phyloP scores from a whole-genome alignment of 352 stramenopile genomes.

The Globisporangium middletonii region DNA sequence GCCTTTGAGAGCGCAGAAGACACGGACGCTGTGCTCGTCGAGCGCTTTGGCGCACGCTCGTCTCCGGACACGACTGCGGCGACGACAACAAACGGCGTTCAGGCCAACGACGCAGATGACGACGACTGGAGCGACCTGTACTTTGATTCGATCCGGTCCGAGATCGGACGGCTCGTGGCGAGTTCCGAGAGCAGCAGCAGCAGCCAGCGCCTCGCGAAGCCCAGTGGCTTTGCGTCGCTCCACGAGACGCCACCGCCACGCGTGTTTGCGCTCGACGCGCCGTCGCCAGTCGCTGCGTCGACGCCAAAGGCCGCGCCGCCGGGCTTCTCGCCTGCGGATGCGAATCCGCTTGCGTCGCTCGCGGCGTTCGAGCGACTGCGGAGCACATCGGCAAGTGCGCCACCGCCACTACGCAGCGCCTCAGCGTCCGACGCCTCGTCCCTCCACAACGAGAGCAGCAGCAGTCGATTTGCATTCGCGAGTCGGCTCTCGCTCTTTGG shows the following conservation, averaged over 20 bases:
- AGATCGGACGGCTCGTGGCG: slow-evolving; percentile 14
- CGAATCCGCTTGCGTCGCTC: slow-evolving; percentile 37
- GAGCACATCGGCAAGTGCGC: background rate
- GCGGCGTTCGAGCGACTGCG: slow-evolving; percentile 44
- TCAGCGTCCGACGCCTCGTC: background rate
- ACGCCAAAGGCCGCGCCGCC: slow-evolving; percentile 29
- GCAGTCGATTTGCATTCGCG: slow-evolving; percentile 22
- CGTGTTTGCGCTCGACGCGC: background rate
- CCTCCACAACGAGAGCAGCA: slow-evolving; percentile 4
- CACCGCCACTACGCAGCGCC: too few relatives aligned
- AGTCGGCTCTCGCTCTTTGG: slow-evolving; percentile 44
- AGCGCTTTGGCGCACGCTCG: slow-evolving; percentile 1
- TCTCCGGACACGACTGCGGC: background rate
- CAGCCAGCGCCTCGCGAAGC: background rate
- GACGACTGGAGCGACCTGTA: slow-evolving; percentile 19
- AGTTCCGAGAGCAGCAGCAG: background rate
- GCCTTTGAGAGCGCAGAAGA: slow-evolving; percentile 1
- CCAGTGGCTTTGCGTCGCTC: background rate
- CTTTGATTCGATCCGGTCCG: slow-evolving; percentile 19
- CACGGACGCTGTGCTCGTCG: slow-evolving; percentile 5
- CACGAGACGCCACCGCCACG: background rate
- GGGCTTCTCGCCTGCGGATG: slow-evolving; percentile 55
- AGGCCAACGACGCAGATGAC: slow-evolving; percentile 5
- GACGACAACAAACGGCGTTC: background rate
- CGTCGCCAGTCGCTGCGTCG: background rate